Base-by-base conservation (phyloP, 805 yeast species). In the Wickerhamiella brachini region DNA sequence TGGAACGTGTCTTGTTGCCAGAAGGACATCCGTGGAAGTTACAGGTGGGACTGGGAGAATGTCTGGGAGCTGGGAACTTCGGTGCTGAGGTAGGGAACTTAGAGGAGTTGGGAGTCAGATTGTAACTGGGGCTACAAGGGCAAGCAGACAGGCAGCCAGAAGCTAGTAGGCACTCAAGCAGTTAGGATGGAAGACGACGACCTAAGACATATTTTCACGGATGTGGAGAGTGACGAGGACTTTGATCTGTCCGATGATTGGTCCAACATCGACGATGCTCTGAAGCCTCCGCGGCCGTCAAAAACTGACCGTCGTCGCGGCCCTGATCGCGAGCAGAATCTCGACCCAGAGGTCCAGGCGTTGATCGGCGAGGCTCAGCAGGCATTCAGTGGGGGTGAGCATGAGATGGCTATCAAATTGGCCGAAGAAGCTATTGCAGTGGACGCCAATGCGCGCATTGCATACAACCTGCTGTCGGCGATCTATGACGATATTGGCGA, bases 401-500 rank as follows among this genome's bases (percentile, higher is more conserved):
- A 56, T 29, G 61, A 59, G 4, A 54, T 49, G 3, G 68, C 68
- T 1, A 53, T 66, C 20, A 56, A 52, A 21, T 49, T 63, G n/a
- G 55, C 58, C 18, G 68, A 64, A 44, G 63, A 60, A 47, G 67
- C 67, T 2, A 56, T 67, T 23, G 56, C 53, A 13, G 54, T 55
- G 26, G 67, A 64, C 45, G 59, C 61, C 2, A 51, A 54, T n/a
- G 60, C 65, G 18, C 54, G 59, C 37, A 56, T 53, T 42, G 66
- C 68, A 17, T 64, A 57, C 51, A 59, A 59, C 39, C 50, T 65
- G 38, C 58, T 67, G 5, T 64, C 57, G 8, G 54, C 59, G 5
- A 64, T 89, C 75, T 65, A 68, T 72, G 57, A 85, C 78, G 71
- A 70, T 21, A 58, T 64, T 20, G 65, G 61, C n/a, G 69, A 68